Evolutionary conservation across 1,284 basidiomycete genomes (phyloP).

Genomic region (Leccinum subrobustum): DNA sequence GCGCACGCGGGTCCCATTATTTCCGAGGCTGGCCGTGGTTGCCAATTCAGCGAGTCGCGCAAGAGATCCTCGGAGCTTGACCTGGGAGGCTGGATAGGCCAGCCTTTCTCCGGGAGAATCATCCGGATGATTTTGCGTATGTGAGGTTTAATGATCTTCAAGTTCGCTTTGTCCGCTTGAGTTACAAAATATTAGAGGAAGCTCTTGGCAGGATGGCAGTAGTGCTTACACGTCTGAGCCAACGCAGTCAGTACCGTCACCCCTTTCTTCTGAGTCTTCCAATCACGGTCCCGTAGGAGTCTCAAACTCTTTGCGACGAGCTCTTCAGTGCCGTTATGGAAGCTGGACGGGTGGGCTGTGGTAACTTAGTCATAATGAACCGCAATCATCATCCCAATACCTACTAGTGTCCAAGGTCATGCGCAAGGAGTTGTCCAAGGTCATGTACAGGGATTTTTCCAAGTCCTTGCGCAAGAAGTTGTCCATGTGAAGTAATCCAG

Average conservation of each 20-base stretch:
- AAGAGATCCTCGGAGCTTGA: too few species aligned
- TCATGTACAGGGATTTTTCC: background rate
- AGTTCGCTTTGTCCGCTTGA: too few species aligned
- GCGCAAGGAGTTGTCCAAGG: too few species aligned
- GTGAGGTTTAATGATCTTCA: background rate
- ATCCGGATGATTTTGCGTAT: background rate
- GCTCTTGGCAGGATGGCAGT: too few species aligned
- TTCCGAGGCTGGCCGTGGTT: background rate
- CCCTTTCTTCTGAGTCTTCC: background rate
- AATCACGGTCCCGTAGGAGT: background rate
- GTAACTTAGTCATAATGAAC: background rate
- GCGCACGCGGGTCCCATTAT: background rate
- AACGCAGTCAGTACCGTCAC: background rate
- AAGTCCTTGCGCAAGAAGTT: too few species aligned
- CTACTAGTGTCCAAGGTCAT: background rate
- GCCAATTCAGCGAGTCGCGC: too few species aligned
- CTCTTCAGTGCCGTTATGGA: background rate
- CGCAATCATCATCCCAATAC: background rate
- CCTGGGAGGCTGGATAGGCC: background rate
- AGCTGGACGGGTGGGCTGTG: background rate
- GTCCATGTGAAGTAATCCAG: background rate
- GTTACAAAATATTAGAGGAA: too few species aligned
- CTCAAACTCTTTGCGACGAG: background rate
- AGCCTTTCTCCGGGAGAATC: background rate
- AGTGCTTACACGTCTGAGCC: background rate